phyloP scores from a whole-genome alignment of 2,329 filamentous ascomycete species.

The Metarhizium humberi region DNA sequence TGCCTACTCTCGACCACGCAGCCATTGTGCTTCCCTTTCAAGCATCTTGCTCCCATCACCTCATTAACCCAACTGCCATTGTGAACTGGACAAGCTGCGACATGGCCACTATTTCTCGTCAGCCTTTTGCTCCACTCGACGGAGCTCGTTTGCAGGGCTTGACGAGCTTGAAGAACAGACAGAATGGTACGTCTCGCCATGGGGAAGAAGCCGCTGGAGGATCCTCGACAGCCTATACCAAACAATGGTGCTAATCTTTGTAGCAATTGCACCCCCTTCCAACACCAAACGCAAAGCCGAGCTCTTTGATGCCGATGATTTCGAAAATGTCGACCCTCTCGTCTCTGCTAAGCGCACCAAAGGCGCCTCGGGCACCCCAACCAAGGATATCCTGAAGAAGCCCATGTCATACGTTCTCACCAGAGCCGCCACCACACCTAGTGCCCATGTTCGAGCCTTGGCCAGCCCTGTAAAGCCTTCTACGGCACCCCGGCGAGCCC shows the following conservation, averaged over 20 bases:
- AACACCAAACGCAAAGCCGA: slow-evolving; percentile 51
- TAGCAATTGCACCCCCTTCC: slow-evolving; percentile 31
- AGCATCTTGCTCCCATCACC: not conserved
- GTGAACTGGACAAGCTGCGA: not conserved
- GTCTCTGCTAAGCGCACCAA: slow-evolving; percentile 52
- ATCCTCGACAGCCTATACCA: not conserved
- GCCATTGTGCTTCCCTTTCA: not conserved
- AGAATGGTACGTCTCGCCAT: slow-evolving; percentile 50
- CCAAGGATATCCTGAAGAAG: slow-evolving; percentile 43
- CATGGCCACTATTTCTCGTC: slow-evolving; percentile 49
- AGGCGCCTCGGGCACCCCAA: slow-evolving; percentile 30
- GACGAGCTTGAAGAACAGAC: slow-evolving; percentile 68
- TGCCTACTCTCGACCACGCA: not conserved
- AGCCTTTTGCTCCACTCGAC: slow-evolving; percentile 69
- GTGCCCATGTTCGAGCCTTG: slow-evolving; percentile 20
- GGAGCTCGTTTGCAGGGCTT: slow-evolving; percentile 60
- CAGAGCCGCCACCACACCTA: slow-evolving; percentile 26
- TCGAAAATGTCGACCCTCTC: slow-evolving; percentile 53
- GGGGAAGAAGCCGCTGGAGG: not conserved
- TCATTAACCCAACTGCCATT: not conserved
- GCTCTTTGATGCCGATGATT: slow-evolving; percentile 40
- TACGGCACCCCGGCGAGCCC: slow-evolving; percentile 28
- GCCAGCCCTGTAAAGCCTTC: slow-evolving; percentile 21
- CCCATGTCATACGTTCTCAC: slow-evolving; percentile 36
- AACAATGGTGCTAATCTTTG: not conserved